Evolutionary conservation across 495 filamentous ascomycete species (phyloP), one percentile per base, ranked within the genome.

Genomic region (Aspergillus olivimuriae): DNA sequence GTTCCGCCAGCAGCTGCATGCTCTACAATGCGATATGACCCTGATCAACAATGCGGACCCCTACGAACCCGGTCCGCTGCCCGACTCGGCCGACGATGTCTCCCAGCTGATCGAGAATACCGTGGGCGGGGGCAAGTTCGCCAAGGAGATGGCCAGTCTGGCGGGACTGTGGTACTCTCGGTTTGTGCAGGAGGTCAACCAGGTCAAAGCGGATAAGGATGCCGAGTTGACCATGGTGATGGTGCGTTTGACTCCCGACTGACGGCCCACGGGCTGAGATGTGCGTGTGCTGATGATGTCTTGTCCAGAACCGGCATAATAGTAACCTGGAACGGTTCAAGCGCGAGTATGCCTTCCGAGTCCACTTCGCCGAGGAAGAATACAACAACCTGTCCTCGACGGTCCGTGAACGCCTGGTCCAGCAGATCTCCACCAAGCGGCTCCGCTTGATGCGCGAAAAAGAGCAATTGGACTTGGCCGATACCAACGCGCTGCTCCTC

Each of bases 1-100:
- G 52, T 98, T 94, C 65, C 84, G 89, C 40, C 84, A 91, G 52
- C 88, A 96, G 60, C 75, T 97, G 4, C 81, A 89, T 46, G 83
- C 84, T 36, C 75, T 96, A 3, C 91, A 96, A 61, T 81, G 84
- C 44, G 94, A 97, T 57, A 89, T 94, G 58, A 85, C 78, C 39
- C 77, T 95, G 7, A 86, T 97, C 55, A 80, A 85, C 52, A 79
- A 81, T 51, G 84, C 91, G 33, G 81, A 94, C 51, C 84, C 85
- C 0, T 94, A 92, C 50, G 68, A 73, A 11, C 74, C 84, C 37
- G 74, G 76, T 16, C 80, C 86, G 18, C 70, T 96, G 4, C 80
- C 88, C 16, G 82, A 86, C 50, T 75, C 78, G 18, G 76, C 79
- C 4, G 75, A 79, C 20, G 83, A 84, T 17, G 77, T 87, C 46